Evolutionary conservation across 192 early-diverging fungal species (phyloP), one percentile per base, ranked within the genome.

Genomic region (Backusella westeae): DNA sequence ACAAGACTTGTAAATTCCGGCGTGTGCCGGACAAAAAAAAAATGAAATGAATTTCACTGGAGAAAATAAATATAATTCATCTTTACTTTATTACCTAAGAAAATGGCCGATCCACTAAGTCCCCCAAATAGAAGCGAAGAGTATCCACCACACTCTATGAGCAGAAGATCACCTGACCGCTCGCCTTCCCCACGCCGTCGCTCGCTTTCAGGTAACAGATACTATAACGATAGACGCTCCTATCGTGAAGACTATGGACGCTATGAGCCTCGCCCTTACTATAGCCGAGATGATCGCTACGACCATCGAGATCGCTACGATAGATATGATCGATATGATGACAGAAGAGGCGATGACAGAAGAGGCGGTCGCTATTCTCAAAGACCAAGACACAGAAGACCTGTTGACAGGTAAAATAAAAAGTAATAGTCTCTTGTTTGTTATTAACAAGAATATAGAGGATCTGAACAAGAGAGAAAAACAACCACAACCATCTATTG

Each of bases 401-500:
- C 83, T 34, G 70, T 87, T 38, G 81, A 84, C 69, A 81, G 83
- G 87, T 86, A 82, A 75, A 41, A 44, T 71, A 75, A 70, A 67
- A 7, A 44, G 42, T 5, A 14, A 15, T 0, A 15, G 15, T 5
- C 4, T 5, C 9, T 15, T 14, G 4, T 0, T 44, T 44, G 15
- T 44, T 44, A 17, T 17, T 44, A 44, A 44, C 39, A 66, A 46
- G 14, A 32, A 46, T 26, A 17, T 79, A 93, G 91, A 75, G 93
- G 93, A 34, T 84, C 77, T 63, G 93, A 94, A 53, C 85, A 87
- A 67, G 90, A 93, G 74, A 81, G 93, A 35, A 71, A 86, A 39
- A 86, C 80, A 1, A 88, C 89, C 6, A 90, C 84, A 38, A 90
- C 90, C 14, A 75, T 94, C 19, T 94, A 89, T 71, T 88, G 92